Conservation (phyloP, 768 basidiomycete species). For the Nidularia pulvinata region DNA sequence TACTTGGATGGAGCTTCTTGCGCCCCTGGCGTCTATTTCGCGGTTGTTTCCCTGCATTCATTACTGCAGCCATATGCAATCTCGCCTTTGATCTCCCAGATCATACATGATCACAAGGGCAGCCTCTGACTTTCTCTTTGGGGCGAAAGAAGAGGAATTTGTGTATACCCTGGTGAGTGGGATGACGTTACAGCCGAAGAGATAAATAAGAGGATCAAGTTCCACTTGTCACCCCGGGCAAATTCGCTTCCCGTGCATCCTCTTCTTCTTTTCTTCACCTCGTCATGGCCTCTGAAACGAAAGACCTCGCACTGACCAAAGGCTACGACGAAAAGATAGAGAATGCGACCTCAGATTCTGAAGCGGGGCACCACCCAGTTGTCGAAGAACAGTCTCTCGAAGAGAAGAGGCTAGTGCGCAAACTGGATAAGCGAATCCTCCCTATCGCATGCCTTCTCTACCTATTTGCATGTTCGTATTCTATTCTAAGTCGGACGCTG, state of each 20-base stretch:
- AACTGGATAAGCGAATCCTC: conserved; percentile 66
- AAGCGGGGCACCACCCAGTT: conserved; percentile 5
- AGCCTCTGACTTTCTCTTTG: conserved; percentile 12
- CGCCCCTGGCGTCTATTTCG: no score
- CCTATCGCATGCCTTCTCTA: conserved; percentile 77
- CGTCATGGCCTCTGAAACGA: neutral
- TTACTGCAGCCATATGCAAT: no score
- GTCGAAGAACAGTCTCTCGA: conserved; percentile 25
- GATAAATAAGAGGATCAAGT: neutral
- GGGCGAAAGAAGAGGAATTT: conserved; percentile 10
- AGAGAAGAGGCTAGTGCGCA: conserved; percentile 57
- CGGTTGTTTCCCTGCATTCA: no score
- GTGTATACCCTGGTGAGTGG: conserved; percentile 23
- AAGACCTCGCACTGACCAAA: conserved; percentile 8
- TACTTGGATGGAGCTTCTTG: no score
- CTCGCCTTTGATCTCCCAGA: neutral
- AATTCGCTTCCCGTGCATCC: conserved; percentile 2
- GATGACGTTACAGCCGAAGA: neutral
- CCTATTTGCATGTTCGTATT: conserved; percentile 68
- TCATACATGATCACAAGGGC: conserved; percentile 15
- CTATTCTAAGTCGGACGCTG: neutral
- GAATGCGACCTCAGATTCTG: conserved; percentile 7
- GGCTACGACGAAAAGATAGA: conserved; percentile 27
- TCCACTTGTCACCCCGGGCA: neutral
- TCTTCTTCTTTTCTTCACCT: conserved; percentile 3